Conservation (phyloP, 768 basidiomycete species). For the Russula olivacea region DNA sequence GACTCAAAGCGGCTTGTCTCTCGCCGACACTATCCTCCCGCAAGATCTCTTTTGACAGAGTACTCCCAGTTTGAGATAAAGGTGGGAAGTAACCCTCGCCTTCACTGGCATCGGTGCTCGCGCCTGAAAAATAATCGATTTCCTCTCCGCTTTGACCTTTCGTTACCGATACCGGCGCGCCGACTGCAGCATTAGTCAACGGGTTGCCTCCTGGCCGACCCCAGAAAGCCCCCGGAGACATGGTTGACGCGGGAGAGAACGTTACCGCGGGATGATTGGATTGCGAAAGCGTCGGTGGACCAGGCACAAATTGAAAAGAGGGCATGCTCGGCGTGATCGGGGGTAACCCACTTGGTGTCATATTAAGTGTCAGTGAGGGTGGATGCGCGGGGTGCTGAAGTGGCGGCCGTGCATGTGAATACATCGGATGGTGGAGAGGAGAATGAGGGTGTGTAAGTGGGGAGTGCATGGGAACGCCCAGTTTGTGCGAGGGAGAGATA, state of each 20-base stretch:
- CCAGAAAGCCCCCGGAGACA: slow-evolving; percentile 75
- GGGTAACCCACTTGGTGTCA: slow-evolving; percentile 71
- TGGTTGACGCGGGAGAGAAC: slow-evolving; percentile 66
- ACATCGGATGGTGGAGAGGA: slow-evolving; percentile 30
- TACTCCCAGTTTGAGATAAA: slow-evolving; percentile 30
- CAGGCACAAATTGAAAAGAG: slow-evolving; percentile 77
- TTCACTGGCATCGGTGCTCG: slow-evolving; percentile 9
- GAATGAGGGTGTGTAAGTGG: slow-evolving; percentile 32
- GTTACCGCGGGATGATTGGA: slow-evolving; percentile 33
- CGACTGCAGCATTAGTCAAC: slow-evolving; percentile 54
- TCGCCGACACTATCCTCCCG: slow-evolving; percentile 6
- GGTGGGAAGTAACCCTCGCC: slow-evolving; percentile 42
- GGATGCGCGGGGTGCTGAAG: slow-evolving; percentile 36
- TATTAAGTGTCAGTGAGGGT: slow-evolving; percentile 31
- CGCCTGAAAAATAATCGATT: slow-evolving; percentile 36
- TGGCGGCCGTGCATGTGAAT: slow-evolving; percentile 32
- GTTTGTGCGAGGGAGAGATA: slow-evolving; percentile 16
- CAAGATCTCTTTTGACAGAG: slow-evolving; percentile 31
- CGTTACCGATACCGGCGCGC: slow-evolving; percentile 51
- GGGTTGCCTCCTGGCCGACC: slow-evolving; percentile 47
- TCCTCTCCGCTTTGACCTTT: slow-evolving; percentile 23
- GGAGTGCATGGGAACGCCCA: background rate
- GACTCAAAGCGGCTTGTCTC: slow-evolving; percentile 2
- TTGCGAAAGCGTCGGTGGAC: slow-evolving; percentile 36
- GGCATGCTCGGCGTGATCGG: slow-evolving; percentile 98